A percentile compares a stretch with the other conserved stretches of the same genome.
Conservation (phyloP, 768 basidiomycete genomes). For the Lactifluus rugatus region DNA sequence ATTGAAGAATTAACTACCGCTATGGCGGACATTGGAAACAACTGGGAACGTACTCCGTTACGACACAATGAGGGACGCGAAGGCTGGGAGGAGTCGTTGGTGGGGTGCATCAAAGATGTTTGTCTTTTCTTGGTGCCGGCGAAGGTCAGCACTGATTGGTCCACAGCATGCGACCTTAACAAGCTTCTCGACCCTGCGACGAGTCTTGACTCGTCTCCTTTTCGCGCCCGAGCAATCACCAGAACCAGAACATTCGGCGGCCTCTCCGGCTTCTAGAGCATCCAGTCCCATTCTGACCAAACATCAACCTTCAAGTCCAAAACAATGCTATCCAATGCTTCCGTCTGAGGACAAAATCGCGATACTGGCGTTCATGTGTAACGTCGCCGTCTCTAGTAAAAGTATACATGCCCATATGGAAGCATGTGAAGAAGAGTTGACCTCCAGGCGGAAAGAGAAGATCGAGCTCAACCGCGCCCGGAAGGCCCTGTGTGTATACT, state of each 20-base stretch:
- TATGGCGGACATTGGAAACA: constrained; percentile 75
- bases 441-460: constrained; percentile 89
- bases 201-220: constrained; percentile 60
- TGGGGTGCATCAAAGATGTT: constrained; percentile 86
- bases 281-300: constrained; percentile 36
- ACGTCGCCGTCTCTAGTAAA: constrained; percentile 84
- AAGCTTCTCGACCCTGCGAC: constrained; percentile 65
- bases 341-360: constrained; percentile 73
- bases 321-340: constrained; percentile 63
- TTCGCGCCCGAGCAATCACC: constrained; percentile 50
- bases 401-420: constrained; percentile 85
- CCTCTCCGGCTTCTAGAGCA: constrained; percentile 36
- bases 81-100: constrained; percentile 87
- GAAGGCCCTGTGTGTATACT: constrained; percentile 68
- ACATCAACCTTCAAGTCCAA: constrained; percentile 42
- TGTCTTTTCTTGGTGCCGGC: constrained; percentile 28
- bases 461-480: constrained; percentile 88
- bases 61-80: constrained; percentile 63
- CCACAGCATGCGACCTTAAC: constrained; percentile 60
- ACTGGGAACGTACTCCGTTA: constrained; percentile 74
- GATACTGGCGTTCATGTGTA: constrained; percentile 81
- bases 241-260: constrained; percentile 38
- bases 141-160: not conserved
- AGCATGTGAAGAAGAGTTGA: constrained; percentile 78
- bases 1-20: constrained; percentile 55